Evolutionary conservation across 805 yeast genomes (phyloP).

Genomic region (Yamadazyma sp.): DNA sequence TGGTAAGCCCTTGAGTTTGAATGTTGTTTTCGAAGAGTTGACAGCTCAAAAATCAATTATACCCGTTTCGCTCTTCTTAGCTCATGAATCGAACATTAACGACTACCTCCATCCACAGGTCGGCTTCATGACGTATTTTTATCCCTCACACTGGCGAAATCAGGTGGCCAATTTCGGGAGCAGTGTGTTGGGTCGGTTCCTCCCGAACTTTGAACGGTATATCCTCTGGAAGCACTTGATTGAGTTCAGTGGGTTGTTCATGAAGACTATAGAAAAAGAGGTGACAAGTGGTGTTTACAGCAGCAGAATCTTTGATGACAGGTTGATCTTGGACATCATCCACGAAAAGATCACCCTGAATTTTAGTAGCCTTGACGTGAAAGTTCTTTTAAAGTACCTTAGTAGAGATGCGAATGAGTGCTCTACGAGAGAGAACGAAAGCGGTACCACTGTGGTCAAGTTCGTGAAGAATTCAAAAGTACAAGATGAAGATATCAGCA

Average conservation of each 20-base stretch:
- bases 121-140: constrained; percentile 9
- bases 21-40: constrained; percentile 25
- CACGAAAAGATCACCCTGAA: constrained; percentile 1
- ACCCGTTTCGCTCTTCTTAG: constrained; percentile 17
- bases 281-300: constrained; percentile 10
- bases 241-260: constrained; percentile 6
- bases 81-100: constrained; percentile 8
- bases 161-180: constrained; percentile 1
- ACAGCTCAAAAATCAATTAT: constrained; percentile 19
- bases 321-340: constrained; percentile 8
- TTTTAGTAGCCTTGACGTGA: constrained; percentile 22
- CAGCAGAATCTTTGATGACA: constrained; percentile 10
- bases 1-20: constrained; percentile 33
- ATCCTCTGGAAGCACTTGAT: constrained; percentile 11
- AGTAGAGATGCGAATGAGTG: constrained; percentile 25
- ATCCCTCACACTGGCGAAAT: constrained; percentile 11
- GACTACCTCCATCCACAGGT: constrained; percentile 9
- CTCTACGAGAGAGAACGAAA: constrained; percentile 12
- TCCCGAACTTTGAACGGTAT: constrained; percentile 8
- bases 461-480: constrained; percentile 18
- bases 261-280: constrained; percentile 5
- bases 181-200: constrained; percentile 1
- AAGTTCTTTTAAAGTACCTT: constrained; percentile 27
- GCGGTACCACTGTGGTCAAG: constrained; percentile 21
- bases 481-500: constrained; percentile 30